Evolutionary conservation across 2,329 filamentous ascomycete species (phyloP).

Genomic region (Cryphonectria japonica): DNA sequence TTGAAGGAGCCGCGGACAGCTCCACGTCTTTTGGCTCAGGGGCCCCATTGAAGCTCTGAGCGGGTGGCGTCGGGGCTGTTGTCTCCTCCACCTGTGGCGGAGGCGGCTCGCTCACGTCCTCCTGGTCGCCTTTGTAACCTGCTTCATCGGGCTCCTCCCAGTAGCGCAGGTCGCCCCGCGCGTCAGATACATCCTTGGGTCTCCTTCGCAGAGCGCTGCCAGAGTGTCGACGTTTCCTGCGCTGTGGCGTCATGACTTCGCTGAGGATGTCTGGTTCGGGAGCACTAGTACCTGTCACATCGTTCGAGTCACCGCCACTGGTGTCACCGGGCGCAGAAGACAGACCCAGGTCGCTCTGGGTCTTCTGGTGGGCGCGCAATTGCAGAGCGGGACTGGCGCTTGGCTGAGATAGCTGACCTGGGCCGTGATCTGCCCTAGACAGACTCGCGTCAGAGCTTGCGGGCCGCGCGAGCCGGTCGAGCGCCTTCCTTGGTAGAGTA

Average conservation of each 20-base stretch:
- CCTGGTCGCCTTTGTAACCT: constrained; percentile 73
- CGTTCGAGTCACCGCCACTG: constrained; percentile 48
- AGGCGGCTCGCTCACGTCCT: constrained; percentile 38
- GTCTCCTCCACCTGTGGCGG: constrained; percentile 24
- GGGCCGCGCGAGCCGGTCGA: constrained; percentile 50
- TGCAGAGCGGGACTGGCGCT: constrained; percentile 7
- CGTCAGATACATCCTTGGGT: constrained; percentile 70
- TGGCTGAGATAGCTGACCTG: constrained; percentile 13
- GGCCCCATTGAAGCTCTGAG: constrained; percentile 22
- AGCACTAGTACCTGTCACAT: constrained; percentile 66
- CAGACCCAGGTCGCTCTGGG: constrained; percentile 35
- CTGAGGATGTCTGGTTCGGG: constrained; percentile 62
- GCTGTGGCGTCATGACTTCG: constrained; percentile 46
- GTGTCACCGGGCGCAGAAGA: constrained; percentile 38
- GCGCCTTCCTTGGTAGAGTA: constrained; percentile 59
- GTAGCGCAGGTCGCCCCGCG: constrained; percentile 81
- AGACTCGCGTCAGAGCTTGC: constrained; percentile 51
- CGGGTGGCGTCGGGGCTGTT: constrained; percentile 17
- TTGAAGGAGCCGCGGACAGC: constrained; percentile 36
- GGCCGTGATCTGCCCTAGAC: constrained; percentile 27
- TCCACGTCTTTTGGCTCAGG: constrained; percentile 26
- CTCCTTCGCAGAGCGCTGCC: constrained; percentile 79
- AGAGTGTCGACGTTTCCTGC: constrained; percentile 76
- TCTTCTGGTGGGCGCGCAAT: constrained; percentile 31
- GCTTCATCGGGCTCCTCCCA: constrained; percentile 88